These are phyloP conservation scores for Boletus rubescentipes DNA, from an alignment of 768 basidiomycete genomes.

Conservation along the genomic window DNA sequence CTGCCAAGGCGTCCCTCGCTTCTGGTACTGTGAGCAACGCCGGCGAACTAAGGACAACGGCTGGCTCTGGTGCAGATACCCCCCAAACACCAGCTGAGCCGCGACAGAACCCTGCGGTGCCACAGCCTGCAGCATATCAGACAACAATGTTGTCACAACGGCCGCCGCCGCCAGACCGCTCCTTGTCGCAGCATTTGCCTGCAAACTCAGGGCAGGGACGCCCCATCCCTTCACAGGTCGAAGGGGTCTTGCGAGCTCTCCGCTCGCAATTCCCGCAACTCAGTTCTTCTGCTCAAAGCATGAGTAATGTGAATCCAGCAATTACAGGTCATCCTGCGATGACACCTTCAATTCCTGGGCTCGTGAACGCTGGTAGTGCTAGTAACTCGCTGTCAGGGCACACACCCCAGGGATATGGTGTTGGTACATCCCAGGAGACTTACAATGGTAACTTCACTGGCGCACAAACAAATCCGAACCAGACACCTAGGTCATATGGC, in stretches of 20 bases:
- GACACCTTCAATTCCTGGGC: background rate
- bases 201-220: conserved; percentile 3
- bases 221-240: conserved; percentile 1
- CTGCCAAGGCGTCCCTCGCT: conserved; percentile 29
- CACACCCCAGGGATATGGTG: conserved; percentile 6
- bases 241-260: conserved; percentile 17
- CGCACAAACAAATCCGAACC: conserved; percentile 3
- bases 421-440: conserved; percentile 1
- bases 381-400: background rate
- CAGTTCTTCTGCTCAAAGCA: background rate
- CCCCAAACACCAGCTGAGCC: background rate
- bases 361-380: background rate
- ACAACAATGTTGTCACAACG: background rate
- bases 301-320: background rate
- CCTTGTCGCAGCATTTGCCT: background rate
- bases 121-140: background rate
- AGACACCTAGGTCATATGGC: background rate
- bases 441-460: background rate
- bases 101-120: background rate
- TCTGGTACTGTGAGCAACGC: conserved; percentile 1
- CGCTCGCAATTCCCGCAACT: conserved; percentile 18
- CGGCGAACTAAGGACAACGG: background rate
- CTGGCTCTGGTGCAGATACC: background rate
- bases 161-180: background rate
- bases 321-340: background rate